Conservation (phyloP, 805 yeast genomes). For the Pichia deserticola region DNA sequence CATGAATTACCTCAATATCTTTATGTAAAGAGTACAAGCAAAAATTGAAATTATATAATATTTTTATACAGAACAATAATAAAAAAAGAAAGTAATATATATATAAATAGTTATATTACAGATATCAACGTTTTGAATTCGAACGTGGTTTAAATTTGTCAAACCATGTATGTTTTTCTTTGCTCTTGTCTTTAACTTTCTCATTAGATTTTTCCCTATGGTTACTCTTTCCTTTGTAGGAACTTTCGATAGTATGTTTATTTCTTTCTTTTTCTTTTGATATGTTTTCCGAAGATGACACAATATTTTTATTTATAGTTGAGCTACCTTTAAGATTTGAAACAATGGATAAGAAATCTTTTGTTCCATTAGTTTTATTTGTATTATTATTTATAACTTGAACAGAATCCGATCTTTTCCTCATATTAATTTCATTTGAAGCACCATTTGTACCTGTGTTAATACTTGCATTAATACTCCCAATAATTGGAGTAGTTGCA, state of each 20-base stretch:
- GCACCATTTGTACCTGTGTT: neutral
- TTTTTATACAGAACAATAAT: neutral
- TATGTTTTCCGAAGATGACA: neutral
- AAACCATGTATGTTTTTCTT: conserved; percentile 34
- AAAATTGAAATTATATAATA: neutral
- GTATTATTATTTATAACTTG: neutral
- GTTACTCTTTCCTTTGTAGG: neutral
- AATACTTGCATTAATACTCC: conserved; percentile 7
- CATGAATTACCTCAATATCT: too few species aligned
- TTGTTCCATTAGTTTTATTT: neutral
- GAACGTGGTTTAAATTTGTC: conserved; percentile 33
- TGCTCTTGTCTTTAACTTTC: neutral
- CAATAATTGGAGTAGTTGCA: conserved; percentile 1
- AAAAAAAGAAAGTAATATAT: neutral
- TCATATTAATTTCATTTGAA: neutral
- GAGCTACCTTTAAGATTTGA: neutral
- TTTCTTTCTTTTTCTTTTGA: neutral
- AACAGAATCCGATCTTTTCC: neutral
- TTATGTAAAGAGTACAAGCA: too few species aligned
- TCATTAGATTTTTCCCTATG: neutral
- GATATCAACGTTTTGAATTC: conserved; percentile 11
- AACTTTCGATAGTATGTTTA: neutral
- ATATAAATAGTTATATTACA: neutral
- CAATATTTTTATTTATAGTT: neutral
- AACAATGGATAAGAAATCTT: conserved; percentile 1